Conservation (phyloP, 768 basidiomycete species). For the Suillus tomentosus region DNA sequence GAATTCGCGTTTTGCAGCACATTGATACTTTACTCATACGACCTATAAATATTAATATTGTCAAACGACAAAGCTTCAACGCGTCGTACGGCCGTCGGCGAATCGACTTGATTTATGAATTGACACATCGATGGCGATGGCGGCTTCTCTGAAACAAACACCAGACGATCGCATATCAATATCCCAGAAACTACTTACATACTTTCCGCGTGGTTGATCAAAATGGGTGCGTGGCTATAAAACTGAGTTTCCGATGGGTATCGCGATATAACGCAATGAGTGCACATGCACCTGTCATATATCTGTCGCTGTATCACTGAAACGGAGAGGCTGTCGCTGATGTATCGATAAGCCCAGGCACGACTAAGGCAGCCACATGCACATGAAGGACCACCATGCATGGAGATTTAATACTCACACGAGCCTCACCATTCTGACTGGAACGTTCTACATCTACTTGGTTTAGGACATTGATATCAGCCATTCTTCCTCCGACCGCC, state of each 20-base stretch:
- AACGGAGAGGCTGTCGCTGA: background rate
- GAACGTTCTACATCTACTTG: background rate
- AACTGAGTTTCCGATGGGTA: background rate
- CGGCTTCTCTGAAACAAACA: background rate
- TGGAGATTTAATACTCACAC: background rate
- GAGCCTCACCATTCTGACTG: background rate
- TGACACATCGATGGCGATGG: background rate
- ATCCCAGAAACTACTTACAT: too few species aligned
- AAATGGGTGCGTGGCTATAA: background rate
- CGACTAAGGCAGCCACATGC: background rate
- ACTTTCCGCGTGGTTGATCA: background rate
- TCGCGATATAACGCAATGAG: background rate
- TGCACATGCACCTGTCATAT: background rate
- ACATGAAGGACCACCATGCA: background rate
- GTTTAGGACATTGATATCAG: background rate
- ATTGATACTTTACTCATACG: conserved; percentile 16
- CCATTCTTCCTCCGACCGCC: conserved; percentile 2
- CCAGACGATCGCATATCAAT: background rate
- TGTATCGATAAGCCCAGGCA: background rate
- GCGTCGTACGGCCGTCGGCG: background rate
- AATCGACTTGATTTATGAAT: background rate
- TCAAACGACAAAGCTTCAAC: background rate
- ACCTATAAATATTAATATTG: background rate
- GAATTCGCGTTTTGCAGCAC: conserved; percentile 43
- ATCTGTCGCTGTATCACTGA: background rate